phyloP scores from a whole-genome alignment of 768 basidiomycete genomes.

The Lactarius vividus region DNA sequence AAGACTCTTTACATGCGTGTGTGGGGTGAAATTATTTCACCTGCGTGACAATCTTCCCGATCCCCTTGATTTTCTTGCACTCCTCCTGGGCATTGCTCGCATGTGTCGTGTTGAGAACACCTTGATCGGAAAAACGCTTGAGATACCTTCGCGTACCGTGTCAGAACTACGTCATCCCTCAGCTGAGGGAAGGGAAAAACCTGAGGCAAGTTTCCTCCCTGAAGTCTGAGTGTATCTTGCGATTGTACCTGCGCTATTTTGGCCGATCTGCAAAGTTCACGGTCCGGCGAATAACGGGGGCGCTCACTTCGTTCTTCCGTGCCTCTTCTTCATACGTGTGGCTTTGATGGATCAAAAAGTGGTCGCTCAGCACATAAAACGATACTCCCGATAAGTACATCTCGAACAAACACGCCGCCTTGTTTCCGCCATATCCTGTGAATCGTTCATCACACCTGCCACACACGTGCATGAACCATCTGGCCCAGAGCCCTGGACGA shows the following conservation, averaged over 20 bases:
- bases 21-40: constrained; percentile 3
- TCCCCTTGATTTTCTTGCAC: constrained; percentile 27
- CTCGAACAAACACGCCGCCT: constrained; percentile 88
- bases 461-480: background rate
- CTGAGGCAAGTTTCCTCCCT: constrained; percentile 73
- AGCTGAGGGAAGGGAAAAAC: constrained; percentile 33
- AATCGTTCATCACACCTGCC: constrained; percentile 88
- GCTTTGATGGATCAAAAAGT: constrained; percentile 87
- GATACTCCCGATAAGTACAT: constrained; percentile 86
- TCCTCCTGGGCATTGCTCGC: constrained; percentile 25
- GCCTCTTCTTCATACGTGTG: constrained; percentile 77
- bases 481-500: background rate
- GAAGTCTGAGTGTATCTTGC: constrained; percentile 74
- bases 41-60: constrained; percentile 27
- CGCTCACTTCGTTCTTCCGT: constrained; percentile 61
- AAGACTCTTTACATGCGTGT: background rate
- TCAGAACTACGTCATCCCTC: background rate
- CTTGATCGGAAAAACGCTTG: constrained; percentile 22
- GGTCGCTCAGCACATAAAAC: constrained; percentile 80
- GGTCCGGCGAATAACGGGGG: background rate
- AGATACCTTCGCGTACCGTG: constrained; percentile 19
- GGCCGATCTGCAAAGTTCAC: constrained; percentile 3
- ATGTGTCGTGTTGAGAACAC: constrained; percentile 23
- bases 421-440: constrained; percentile 89
- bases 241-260: constrained; percentile 65